Evolutionary conservation across 164 flowering plant species (phyloP).

Genomic region (Chimonanthus salicifolius): DNA sequence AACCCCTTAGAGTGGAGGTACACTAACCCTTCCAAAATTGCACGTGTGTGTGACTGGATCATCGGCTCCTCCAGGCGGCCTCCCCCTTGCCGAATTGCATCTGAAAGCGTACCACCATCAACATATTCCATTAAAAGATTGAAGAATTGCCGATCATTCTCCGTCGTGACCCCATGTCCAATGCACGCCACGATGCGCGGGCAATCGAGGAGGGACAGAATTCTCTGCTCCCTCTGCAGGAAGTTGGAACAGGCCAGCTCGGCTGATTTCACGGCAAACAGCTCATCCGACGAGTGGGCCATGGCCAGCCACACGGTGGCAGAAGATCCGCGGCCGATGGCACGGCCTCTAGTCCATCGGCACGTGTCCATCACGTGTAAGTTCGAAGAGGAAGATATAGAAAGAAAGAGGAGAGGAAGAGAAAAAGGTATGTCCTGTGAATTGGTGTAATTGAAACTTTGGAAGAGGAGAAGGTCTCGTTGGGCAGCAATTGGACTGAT

Average conservation of each 20-base stretch:
- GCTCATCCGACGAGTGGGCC: slow-evolving; percentile 35
- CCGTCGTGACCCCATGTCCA: slow-evolving; percentile 38
- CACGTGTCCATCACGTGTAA: not conserved
- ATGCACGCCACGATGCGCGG: slow-evolving; percentile 44
- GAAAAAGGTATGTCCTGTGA: not conserved
- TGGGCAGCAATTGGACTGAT: no score
- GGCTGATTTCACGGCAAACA: slow-evolving; percentile 62
- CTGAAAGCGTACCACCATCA: slow-evolving; percentile 50
- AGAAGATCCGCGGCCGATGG: slow-evolving; percentile 44
- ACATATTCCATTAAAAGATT: slow-evolving; percentile 66
- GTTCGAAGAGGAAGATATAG: not conserved
- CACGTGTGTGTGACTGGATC: slow-evolving; percentile 28
- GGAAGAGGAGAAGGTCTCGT: not conserved
- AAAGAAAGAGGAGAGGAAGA: not conserved
- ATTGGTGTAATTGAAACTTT: not conserved
- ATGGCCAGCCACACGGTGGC: slow-evolving; percentile 55
- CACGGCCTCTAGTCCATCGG: slow-evolving; percentile 60
- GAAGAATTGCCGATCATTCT: slow-evolving; percentile 30
- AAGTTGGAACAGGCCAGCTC: slow-evolving; percentile 29
- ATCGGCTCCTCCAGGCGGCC: slow-evolving; percentile 35
- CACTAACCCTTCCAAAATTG: slow-evolving; percentile 46
- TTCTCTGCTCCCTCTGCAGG: slow-evolving; percentile 42
- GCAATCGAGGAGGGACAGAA: slow-evolving; percentile 35
- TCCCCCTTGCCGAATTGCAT: slow-evolving; percentile 26
- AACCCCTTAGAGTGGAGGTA: slow-evolving; percentile 54